Base-by-base conservation (phyloP, 2,329 filamentous ascomycete species). In the Fusarium gaditjirri region DNA sequence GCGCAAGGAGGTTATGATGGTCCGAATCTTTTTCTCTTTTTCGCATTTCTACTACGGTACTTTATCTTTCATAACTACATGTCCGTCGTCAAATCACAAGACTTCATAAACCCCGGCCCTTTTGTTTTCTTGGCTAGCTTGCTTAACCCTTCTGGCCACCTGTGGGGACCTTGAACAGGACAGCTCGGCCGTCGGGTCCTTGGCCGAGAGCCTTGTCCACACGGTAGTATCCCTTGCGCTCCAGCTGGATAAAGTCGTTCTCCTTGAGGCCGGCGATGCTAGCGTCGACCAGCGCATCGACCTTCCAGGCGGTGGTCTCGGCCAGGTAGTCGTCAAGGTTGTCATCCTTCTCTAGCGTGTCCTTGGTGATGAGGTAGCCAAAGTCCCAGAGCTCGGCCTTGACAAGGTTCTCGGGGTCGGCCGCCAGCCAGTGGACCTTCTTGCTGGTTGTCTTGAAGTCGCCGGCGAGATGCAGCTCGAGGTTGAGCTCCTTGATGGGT, bases 381-480 rank as follows among this genome's bases (percentile, higher is more conserved):
- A 98, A 98, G 75, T 98, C 94, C 83, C 95, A 95, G 16, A 97
- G 88, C 82, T 97, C 93, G 27, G 96, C 91, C 12, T 91, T 90
- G 19, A 97, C 87, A 1, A 97, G 88, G 65, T 92, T 89, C 83
- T 95, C 93, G 47, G 89, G 89, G 74, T 93, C 89, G 2, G 88
- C 89, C 3, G 94, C 92, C 52, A 98, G 85, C 95, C 95, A 98
- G 2, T 95, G 98, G 41, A 98, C 90, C 87, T 98, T 98, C 90
- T 98, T 98, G 78, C 94, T 91, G 0, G 95, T 98, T 79, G 93
- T 92, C 87, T 97, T 97, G 82, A 98, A 93, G 81, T 98, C 95
- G 61, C 95, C 95, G 77, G 93, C 90, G 54, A 98, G 89, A 82
- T 98, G 92, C n/a, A 98, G 89, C 83, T 97, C 94, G 59, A 96